These are phyloP conservation scores for Flagelloscypha sp. DNA, from an alignment of 768 basidiomycete species.

Conservation along the genomic window DNA sequence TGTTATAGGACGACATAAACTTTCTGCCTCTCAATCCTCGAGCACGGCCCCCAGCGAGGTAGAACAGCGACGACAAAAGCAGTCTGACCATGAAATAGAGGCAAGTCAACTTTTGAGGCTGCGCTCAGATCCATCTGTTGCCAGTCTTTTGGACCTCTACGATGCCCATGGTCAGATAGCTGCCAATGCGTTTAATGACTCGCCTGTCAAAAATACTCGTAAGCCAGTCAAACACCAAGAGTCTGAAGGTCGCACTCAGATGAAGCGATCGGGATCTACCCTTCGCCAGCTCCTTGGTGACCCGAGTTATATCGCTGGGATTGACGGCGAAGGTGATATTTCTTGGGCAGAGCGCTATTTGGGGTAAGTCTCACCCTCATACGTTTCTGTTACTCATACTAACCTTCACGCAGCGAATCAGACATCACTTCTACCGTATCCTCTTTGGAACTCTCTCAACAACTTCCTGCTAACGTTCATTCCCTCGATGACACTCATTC, in stretches of 20 bases:
- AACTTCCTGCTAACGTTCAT: too few relatives aligned
- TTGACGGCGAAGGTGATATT: conserved; percentile 57
- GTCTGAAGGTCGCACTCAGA: conserved; percentile 41
- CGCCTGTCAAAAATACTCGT: conserved; percentile 26
- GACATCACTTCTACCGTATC: conserved; percentile 38
- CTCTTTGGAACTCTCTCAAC: conserved; percentile 42
- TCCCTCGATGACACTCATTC: conserved; percentile 35
- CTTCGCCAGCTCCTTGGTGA: conserved; percentile 65
- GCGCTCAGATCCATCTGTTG: conserved; percentile 72
- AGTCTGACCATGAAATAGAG: conserved; percentile 36
- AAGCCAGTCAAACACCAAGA: background rate
- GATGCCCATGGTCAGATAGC: conserved; percentile 64
- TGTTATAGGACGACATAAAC: conserved; percentile 54
- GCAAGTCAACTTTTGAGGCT: conserved; percentile 47
- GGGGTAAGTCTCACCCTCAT: conserved; percentile 33
- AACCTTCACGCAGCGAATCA: conserved; percentile 29
- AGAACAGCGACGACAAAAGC: conserved; percentile 19
- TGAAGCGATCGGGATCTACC: conserved; percentile 60
- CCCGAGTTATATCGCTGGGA: conserved; percentile 25
- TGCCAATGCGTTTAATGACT: conserved; percentile 56
- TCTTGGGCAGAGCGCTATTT: conserved; percentile 79
- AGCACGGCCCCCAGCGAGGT: conserved; percentile 30
- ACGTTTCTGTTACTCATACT: background rate
- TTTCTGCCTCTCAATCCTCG: conserved; percentile 59
- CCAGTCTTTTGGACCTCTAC: conserved; percentile 63